Evolutionary conservation across 1,284 basidiomycete genomes (phyloP), one percentile per base, ranked within the genome.

Genomic region (Cystobasidium slooffiae): DNA sequence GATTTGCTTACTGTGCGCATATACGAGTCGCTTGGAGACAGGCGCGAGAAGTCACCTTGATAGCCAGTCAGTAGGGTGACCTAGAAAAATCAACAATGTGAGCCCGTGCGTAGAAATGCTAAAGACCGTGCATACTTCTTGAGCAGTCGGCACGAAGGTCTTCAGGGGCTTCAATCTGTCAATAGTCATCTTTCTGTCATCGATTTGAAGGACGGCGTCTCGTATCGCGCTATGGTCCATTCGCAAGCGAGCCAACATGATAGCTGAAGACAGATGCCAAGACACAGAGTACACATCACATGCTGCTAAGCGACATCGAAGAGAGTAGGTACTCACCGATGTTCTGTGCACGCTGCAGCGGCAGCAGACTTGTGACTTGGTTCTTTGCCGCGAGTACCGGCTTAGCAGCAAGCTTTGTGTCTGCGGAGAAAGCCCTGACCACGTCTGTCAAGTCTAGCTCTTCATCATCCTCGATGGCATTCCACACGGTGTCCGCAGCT

Each of bases 321-420:
- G 12, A 18, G 7, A 52, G 39, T 39, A 12, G 51, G n/a, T 31
- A 7, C 61, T 63, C 31, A 63, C 91, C 89, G 77, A 94, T 86
- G 79, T 94, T 91, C 77, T 93, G 92, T 1, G 93, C 91, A n/a
- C 92, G 86, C 10, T 88, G 90, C 61, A 91, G 90, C 79, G 92
- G 89, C 51, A 95, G 82, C 43, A 94, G 81, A 0, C 91, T 92
- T 0, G 88, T 88, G 0, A 89, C 84, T 75, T 85, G 85, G 78
- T 86, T 86, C 87, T 89, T 56, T n/a, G 46, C 16, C 10, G 43
- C 14, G 14, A 14, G 62, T 58, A 46, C 31, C 53, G 31, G 47
- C 55, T 58, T 58, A 7, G 46, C 1, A 20, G 24, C 46, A 51
- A 24, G 58, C 44, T 72, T 72, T 10, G 69, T 68, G 6, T 77